Evolutionary conservation across 306 rosid species (phyloP), one percentile per base, ranked within the genome.

Genomic region (Pterocarpus santalinus): DNA sequence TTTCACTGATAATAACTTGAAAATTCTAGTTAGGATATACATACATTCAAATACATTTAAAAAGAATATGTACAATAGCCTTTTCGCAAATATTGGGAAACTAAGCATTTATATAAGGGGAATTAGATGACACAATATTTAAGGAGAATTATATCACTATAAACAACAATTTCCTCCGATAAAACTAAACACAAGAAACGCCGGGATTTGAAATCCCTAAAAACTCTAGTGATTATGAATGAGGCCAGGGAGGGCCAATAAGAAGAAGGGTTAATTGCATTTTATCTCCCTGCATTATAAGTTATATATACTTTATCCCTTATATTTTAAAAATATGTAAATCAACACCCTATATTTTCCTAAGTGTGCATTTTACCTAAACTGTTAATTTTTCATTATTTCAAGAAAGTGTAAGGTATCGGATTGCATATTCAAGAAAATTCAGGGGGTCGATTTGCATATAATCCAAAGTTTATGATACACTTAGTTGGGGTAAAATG

Each of bases 21-120:
- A 69, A 72, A 56, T 47, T 67, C 43, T 32, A 81, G 68, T 51
- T 49, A 58, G 44, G 52, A 55, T 16, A 14, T 57, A 58, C n/a
- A 51, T 15, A 4, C 69, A 56, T 65, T 67, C 17, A 33, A 34
- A 73, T 15, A 16, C 12, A 8, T 35, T 16, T 7, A 9, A 67
- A 36, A 34, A 35, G 13, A 36, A 38, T 52, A 3, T 14, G 15
- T 16, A 33, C 2, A 15, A 35, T 39, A 57, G 52, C 49, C 52
- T 34, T 46, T 14, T 46, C 58, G 14, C 35, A 14, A 75, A 47
- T 57, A 56, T 32, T 2, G 39, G 65, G 43, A 82, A 68, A 68
- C 47, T 52, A 9, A 36, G 56, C 38, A n/a, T 58, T 76, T 66
- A 47, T 60, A 16, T 5, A 47, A 47, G 1, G 53, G 10, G 3